Percentiles rank a stretch among this genome's conserved stretches.
Evolutionary conservation across 331 rosid species (phyloP).

Genomic region (Ulmus americana): DNA sequence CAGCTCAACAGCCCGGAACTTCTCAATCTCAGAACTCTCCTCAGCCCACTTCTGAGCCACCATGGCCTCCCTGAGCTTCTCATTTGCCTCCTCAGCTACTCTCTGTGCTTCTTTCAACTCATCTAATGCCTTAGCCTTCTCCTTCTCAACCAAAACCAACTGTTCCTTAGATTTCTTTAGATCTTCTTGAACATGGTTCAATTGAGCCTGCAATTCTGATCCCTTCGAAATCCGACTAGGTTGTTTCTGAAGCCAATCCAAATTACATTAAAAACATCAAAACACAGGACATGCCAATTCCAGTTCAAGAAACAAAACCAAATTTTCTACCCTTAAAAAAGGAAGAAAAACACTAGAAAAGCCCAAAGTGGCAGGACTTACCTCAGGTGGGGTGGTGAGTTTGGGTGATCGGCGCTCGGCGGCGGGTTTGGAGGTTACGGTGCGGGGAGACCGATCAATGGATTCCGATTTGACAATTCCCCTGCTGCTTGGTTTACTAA

Average conservation of each 20-base stretch:
- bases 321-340: too few relatives aligned
- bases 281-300: too few relatives aligned
- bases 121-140: conserved; percentile 52
- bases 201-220: conserved; percentile 64
- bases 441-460: conserved; percentile 67
- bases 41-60: conserved; percentile 87
- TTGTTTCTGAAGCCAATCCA: conserved; percentile 49
- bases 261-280: background rate
- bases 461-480: conserved; percentile 65
- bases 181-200: conserved; percentile 69
- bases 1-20: conserved; percentile 86
- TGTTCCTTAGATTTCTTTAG: conserved; percentile 84
- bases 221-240: conserved; percentile 50
- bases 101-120: conserved; percentile 77
- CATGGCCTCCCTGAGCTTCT: conserved; percentile 74
- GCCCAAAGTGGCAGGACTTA: conserved; percentile 36
- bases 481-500: conserved; percentile 53
- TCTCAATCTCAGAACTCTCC: conserved; percentile 81
- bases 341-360: background rate
- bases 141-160: conserved; percentile 59
- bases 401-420: conserved; percentile 62
- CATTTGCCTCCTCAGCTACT: conserved; percentile 72
- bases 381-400: conserved; percentile 69
- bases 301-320: too few relatives aligned
- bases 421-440: conserved; percentile 51